These are phyloP conservation scores for Chytriomyces confervae DNA, from an alignment of 192 early-diverging fungal species.

Conservation along the genomic window DNA sequence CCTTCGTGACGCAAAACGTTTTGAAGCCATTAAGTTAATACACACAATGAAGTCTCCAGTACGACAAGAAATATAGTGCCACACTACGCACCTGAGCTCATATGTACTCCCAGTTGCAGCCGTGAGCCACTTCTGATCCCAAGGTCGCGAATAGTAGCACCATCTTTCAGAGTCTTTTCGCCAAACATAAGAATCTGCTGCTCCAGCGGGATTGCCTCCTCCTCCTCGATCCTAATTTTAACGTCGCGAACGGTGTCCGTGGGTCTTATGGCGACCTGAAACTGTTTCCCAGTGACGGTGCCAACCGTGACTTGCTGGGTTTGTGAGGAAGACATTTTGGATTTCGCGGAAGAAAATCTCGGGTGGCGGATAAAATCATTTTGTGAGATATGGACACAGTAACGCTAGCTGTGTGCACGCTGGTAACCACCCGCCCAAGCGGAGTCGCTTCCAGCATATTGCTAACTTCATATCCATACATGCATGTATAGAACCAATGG, in stretches of 20 bases:
- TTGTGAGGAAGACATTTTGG: not conserved
- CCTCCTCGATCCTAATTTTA: conserved; percentile 50
- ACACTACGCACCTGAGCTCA: conserved; percentile 53
- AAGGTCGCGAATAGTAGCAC: conserved; percentile 33
- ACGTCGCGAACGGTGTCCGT: conserved; percentile 51
- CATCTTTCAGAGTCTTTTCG: conserved; percentile 50
- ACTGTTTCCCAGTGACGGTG: conserved; percentile 53
- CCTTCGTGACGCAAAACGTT: conserved; percentile 32
- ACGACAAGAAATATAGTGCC: conserved; percentile 26
- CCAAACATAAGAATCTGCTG: conserved; percentile 55
- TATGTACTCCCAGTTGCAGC: conserved; percentile 56
- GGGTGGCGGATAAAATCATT: not conserved
- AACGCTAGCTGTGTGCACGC: conserved; percentile 81
- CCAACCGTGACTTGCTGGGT: conserved; percentile 38
- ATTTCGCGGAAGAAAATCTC: too few relatives aligned
- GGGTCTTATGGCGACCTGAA: conserved; percentile 38
- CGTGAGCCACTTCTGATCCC: conserved; percentile 48
- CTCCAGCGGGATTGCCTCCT: conserved; percentile 49
- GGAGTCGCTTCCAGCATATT: not conserved
- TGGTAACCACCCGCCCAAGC: conserved; percentile 35
- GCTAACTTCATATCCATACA: not conserved
- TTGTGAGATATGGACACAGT: conserved; percentile 47
- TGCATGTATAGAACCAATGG: conserved; percentile 67
- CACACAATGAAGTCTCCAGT: not conserved
- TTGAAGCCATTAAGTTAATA: not conserved